Evolutionary conservation across 2,329 filamentous ascomycete species (phyloP), one percentile per base, ranked within the genome.

Genomic region (Neopestalotiopsis rosae): DNA sequence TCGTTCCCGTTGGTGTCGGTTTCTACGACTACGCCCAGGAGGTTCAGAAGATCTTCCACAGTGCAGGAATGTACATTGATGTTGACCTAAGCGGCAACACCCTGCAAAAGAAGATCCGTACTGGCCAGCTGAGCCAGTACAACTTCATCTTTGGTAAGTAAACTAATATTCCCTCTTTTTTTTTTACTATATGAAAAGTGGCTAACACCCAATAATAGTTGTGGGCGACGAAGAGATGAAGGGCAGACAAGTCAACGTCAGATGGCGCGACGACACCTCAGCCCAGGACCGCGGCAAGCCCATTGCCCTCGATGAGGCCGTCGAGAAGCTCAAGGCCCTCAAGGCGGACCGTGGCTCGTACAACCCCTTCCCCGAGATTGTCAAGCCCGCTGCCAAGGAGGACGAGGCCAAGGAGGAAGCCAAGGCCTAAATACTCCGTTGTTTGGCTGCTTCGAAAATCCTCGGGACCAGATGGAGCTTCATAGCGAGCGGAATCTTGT

Each of bases 81-180:
- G 85, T 91, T 69, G 91, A 93, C 78, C 84, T 92, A 65, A 88
- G 88, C 73, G 90, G 92, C 75, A 94, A 95, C 82, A 96, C 93
- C 6, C 89, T 96, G 82, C 91, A 94, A 80, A 95, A 96, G 88
- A 96, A 96, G 89, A 94, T 96, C 74, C 91, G 93, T 74, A 94
- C 88, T 68, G 93, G 90, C 14, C 93, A 96, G 81, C 81, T 95
- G 75, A 86, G 91, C 66, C 91, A 94, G 81, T 95, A 95, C 84
- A 95, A 95, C 84, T 94, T 92, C 81, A 92, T 94, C 75, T 92
- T 95, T 76, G 88, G 89, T 90, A 81, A 80, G 86, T 75, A 74
- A 93, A 30, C 0, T 42, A 32, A 57, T 4, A 32, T 17, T 24
- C 59, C 45, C 5, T 4, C 13, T 66, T 40, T 4, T 4, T 10